A percentile compares a stretch with the other conserved stretches of the same genome.
These are phyloP conservation scores for Phaseolus coccineus DNA, from an alignment of 331 rosid species.

Conservation along the genomic window DNA sequence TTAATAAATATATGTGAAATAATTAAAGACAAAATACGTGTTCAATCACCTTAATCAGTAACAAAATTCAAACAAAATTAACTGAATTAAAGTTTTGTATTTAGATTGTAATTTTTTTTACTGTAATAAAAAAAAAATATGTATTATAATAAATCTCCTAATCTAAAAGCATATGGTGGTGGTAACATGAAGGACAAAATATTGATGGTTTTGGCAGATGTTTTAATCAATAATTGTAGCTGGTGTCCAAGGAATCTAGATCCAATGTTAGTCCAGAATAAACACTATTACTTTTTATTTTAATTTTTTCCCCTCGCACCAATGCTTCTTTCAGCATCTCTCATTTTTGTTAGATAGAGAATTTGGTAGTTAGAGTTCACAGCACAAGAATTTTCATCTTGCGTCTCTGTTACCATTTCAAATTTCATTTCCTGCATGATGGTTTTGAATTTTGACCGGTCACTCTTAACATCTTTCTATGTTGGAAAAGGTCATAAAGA, in stretches of 20 bases:
- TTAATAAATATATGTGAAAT: no score
- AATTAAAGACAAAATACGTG: no score
- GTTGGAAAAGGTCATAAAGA: background rate
- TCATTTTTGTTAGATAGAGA: background rate
- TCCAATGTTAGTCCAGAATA: background rate
- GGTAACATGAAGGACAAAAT: background rate
- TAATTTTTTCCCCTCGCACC: background rate
- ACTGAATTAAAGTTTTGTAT: no score
- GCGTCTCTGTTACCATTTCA: background rate
- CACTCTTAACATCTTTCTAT: no score
- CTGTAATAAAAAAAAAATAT: no score
- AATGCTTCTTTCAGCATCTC: background rate
- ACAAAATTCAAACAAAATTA: no score
- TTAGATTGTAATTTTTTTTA: no score
- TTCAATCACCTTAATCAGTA: no score
- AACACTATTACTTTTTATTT: background rate
- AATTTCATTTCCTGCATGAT: background rate
- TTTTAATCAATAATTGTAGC: background rate
- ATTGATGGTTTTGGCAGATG: background rate
- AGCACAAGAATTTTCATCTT: background rate
- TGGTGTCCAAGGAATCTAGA: background rate
- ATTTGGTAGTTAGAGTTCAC: background rate
- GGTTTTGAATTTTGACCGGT: no score
- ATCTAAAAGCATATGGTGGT: background rate
- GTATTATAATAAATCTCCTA: background rate